Base-by-base conservation (phyloP, 148 eudicot genomes). In the Rhododendron griersonianum region DNA sequence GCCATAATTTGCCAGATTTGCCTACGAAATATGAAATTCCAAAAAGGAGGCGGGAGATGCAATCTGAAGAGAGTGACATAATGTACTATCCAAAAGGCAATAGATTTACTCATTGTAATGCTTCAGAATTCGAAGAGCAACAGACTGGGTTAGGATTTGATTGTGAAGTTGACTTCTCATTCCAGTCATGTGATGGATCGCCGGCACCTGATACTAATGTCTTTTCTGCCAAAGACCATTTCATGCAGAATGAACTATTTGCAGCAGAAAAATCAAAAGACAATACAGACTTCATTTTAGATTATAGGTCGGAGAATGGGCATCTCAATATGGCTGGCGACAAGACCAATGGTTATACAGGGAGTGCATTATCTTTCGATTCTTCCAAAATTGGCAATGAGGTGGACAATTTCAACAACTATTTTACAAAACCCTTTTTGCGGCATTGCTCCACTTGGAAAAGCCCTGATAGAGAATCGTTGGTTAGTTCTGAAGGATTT, bases 1-100 rank as follows among this genome's bases (percentile, higher is more conserved):
- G 48, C 59, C 71, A 78, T 82, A 84, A 76, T 81, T 86, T 44
- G 55, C 53, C 89, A 93, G 93, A 87, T 92, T 85, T 87, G 89
- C 88, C 89, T 67, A 90, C 51, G 50, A 82, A 86, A 41, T 84
- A 84, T 87, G 86, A 84, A 89, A 79, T 47, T 80, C 77, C 90
- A 47, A 89, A 87, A 77, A 94, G 95, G 88, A 35, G 82, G 55
- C 51, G 41, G 86, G 91, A 90, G 84, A 88, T 89, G 89, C 86
- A 65, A 78, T 81, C 67, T 65, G 85, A 86, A 61, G 91, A 90
- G 67, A 85, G 76, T 47, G 86, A 80, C 63, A 25, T 74, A 73
- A 78, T 84, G 75, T 78, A 87, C 71, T 45, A 23, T 87, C 47
- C 83, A 84, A 82, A 78, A 25, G 85, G 84, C 45, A 63, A 81